phyloP scores from a whole-genome alignment of 2,329 filamentous ascomycete species.

The Talaromyces rugulosus region DNA sequence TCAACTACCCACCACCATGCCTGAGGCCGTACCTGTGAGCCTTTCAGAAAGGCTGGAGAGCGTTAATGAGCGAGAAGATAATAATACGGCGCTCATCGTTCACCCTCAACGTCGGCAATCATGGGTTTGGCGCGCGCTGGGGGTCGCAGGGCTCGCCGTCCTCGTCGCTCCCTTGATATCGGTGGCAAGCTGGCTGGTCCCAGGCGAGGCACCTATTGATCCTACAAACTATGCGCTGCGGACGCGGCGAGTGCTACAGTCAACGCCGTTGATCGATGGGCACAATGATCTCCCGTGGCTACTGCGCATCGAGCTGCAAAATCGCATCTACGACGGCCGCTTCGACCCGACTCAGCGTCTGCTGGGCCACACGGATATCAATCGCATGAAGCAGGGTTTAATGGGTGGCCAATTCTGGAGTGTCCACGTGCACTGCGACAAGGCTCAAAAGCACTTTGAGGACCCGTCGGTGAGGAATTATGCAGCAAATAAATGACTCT shows the following conservation, averaged over 20 bases:
- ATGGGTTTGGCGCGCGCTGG: neutral
- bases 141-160: neutral
- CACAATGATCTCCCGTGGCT: neutral
- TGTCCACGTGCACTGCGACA: slow-evolving; percentile 2
- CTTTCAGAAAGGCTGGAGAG: neutral
- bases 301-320: neutral
- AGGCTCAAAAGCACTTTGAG: slow-evolving; percentile 3
- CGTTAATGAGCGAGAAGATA: neutral
- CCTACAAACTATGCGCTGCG: neutral
- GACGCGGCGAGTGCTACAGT: neutral
- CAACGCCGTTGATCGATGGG: neutral
- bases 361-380: slow-evolving; percentile 3
- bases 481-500: neutral
- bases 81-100: neutral
- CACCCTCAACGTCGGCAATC: neutral
- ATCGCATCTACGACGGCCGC: neutral
- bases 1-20: neutral
- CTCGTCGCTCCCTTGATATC: neutral
- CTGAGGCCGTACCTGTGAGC: neutral
- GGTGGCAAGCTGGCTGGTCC: neutral
- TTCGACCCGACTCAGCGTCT: neutral
- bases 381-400: slow-evolving; percentile 5
- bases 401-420: slow-evolving; percentile 4
- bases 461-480: slow-evolving; percentile 4
- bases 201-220: neutral